Evolutionary conservation across 495 filamentous ascomycete genomes (phyloP).

Genomic region (Aspergillus diversus): DNA sequence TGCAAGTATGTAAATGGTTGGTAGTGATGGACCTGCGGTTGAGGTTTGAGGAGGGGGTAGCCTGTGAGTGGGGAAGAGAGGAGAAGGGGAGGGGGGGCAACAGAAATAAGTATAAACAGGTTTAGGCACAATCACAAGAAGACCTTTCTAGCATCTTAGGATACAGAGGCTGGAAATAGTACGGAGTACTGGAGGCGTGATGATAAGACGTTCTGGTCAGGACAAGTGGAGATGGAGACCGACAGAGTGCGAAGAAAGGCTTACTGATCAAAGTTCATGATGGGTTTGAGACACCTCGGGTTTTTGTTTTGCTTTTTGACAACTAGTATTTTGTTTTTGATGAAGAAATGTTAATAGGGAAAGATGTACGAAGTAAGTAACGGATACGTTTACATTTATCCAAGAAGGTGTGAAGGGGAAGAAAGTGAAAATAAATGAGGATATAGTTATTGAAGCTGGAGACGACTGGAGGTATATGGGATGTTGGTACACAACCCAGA

Average conservation of each 20-base stretch:
- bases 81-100: slow-evolving; percentile 16
- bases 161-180: slow-evolving; percentile 31
- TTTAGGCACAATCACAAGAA: slow-evolving; percentile 33
- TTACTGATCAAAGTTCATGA: slow-evolving; percentile 34
- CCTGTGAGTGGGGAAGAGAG: slow-evolving; percentile 14
- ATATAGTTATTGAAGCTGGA: slow-evolving; percentile 11
- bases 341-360: slow-evolving; percentile 1
- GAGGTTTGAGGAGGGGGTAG: slow-evolving; percentile 29
- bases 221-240: slow-evolving; percentile 26
- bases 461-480: not conserved
- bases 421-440: not conserved
- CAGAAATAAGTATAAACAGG: slow-evolving; percentile 31
- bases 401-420: not conserved
- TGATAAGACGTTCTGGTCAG: slow-evolving; percentile 28
- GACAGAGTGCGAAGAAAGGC: slow-evolving; percentile 24
- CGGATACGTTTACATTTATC: slow-evolving; percentile 15
- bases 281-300: slow-evolving; percentile 13
- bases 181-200: slow-evolving; percentile 26
- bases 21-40: slow-evolving; percentile 18
- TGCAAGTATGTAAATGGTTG: slow-evolving; percentile 27
- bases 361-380: slow-evolving; percentile 9
- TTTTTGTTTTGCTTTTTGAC: slow-evolving; percentile 5
- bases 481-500: slow-evolving; percentile 6
- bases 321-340: not conserved
- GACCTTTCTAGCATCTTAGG: slow-evolving; percentile 26